A percentile compares a stretch with the other conserved stretches of the same genome.
Evolutionary conservation across 257 asterid genomes (phyloP).

Genomic region (Linderniella brevidens): DNA sequence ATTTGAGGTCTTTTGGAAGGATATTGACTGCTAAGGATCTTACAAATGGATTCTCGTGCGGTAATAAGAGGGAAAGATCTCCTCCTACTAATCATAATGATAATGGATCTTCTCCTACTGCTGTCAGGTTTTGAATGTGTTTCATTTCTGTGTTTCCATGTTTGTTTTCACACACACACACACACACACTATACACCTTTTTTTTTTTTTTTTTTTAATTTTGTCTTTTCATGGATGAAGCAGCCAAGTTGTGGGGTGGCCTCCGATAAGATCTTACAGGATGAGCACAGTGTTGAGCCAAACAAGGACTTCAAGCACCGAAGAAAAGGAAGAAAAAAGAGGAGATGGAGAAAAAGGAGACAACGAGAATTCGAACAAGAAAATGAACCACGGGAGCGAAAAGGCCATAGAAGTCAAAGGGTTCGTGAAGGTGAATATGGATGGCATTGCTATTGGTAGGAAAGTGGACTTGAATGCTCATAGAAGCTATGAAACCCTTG

Average conservation of each 20-base stretch:
- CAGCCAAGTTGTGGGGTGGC: slow-evolving; percentile 46
- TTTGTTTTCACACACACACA: too few species aligned
- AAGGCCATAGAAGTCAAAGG: slow-evolving; percentile 16
- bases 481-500: slow-evolving; percentile 46
- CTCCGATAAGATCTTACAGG: slow-evolving; percentile 25
- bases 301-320: slow-evolving; percentile 19
- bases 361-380: slow-evolving; percentile 2
- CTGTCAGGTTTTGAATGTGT: too few species aligned
- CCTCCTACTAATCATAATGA: too few species aligned
- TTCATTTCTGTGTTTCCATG: too few species aligned
- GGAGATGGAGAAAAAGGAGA: slow-evolving; percentile 7
- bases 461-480: slow-evolving; percentile 75
- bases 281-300: slow-evolving; percentile 23
- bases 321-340: slow-evolving; percentile 15
- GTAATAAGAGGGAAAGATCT: too few species aligned
- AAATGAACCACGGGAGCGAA: slow-evolving; percentile 15
- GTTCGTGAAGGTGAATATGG: slow-evolving; percentile 87
- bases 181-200: too few species aligned
- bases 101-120: too few species aligned
- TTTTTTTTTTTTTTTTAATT: slow-evolving; percentile 3
- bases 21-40: too few species aligned
- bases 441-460: slow-evolving; percentile 74
- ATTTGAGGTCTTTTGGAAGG: too few species aligned
- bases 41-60: too few species aligned
- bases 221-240: slow-evolving; percentile 8